Conservation (phyloP, 2,329 filamentous ascomycete genomes). For the Aspergillus niger region DNA sequence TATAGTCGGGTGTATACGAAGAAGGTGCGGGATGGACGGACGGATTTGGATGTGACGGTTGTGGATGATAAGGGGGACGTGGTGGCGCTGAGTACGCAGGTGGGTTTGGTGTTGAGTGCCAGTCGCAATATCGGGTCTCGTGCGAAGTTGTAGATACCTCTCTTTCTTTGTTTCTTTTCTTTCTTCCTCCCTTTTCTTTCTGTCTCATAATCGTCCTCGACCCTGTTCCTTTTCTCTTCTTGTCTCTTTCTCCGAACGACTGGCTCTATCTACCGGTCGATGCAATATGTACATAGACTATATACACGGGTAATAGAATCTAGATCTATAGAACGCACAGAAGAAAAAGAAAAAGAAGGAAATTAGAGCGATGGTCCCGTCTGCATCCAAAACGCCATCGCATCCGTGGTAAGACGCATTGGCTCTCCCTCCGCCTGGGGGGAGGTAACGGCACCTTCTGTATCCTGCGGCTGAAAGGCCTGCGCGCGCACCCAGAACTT, state of each 20-base stretch:
- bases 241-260: not conserved
- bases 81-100: constrained; percentile 68
- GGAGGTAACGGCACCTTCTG: constrained; percentile 15
- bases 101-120: constrained; percentile 64
- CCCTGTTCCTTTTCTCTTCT: not conserved
- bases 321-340: constrained; percentile 3
- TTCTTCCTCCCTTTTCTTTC: too few relatives aligned
- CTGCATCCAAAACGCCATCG: constrained; percentile 46
- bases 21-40: constrained; percentile 68
- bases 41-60: constrained; percentile 72
- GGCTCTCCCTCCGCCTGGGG: constrained; percentile 18
- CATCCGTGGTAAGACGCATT: constrained; percentile 41
- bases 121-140: constrained; percentile 62
- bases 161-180: not conserved
- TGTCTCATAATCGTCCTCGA: not conserved
- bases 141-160: constrained; percentile 29
- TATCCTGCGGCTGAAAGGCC: constrained; percentile 40
- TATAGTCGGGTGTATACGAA: constrained; percentile 67
- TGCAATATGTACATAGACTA: constrained; percentile 14
- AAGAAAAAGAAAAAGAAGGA: not conserved
- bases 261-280: not conserved
- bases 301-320: too few relatives aligned
- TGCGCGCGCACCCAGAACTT: constrained; percentile 47
- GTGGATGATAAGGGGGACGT: constrained; percentile 65
- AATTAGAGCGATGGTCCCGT: constrained; percentile 19